These are phyloP conservation scores for Aeminium ludgeri DNA, from an alignment of 495 filamentous ascomycete genomes.

Conservation along the genomic window DNA sequence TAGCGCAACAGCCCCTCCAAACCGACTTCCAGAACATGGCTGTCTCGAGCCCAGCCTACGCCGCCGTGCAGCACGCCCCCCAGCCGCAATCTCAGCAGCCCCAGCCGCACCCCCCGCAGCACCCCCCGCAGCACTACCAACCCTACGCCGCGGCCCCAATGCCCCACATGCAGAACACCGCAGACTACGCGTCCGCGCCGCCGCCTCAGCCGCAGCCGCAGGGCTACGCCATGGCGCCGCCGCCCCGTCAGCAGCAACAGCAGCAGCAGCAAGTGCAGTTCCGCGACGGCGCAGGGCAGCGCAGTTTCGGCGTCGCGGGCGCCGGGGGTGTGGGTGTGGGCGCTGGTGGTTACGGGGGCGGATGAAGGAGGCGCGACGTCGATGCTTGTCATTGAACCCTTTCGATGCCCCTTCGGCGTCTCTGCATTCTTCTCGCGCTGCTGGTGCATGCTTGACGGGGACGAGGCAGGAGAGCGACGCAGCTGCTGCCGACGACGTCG, in stretches of 20 bases:
- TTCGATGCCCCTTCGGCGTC: too few species aligned
- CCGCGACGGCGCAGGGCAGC: neutral
- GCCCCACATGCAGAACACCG: neutral
- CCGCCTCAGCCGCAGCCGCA: neutral
- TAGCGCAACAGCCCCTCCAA: conserved; percentile 1
- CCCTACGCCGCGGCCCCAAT: too few species aligned
- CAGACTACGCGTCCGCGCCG: neutral
- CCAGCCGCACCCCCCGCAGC: too few species aligned
- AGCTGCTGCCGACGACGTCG: too few species aligned
- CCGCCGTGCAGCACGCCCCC: neutral
- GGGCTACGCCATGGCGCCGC: neutral
- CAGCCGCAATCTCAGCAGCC: conserved; percentile 2
- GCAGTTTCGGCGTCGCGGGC: neutral
- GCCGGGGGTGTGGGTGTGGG: too few species aligned
- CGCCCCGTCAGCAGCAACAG: neutral
- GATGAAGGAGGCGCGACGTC: neutral
- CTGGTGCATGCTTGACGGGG: too few species aligned
- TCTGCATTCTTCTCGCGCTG: too few species aligned
- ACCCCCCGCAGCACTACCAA: too few species aligned
- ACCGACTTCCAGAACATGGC: conserved; percentile 8
- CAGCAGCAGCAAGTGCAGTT: conserved; percentile 2
- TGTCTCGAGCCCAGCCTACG: conserved; percentile 5
- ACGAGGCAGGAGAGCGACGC: too few species aligned
- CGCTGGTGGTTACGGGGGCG: neutral
- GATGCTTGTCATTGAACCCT: too few species aligned